Percentiles rank a stretch among this genome's conserved stretches.
Evolutionary conservation across 805 yeast species (phyloP).

Genomic region (Sugiyamaella valdiviana): DNA sequence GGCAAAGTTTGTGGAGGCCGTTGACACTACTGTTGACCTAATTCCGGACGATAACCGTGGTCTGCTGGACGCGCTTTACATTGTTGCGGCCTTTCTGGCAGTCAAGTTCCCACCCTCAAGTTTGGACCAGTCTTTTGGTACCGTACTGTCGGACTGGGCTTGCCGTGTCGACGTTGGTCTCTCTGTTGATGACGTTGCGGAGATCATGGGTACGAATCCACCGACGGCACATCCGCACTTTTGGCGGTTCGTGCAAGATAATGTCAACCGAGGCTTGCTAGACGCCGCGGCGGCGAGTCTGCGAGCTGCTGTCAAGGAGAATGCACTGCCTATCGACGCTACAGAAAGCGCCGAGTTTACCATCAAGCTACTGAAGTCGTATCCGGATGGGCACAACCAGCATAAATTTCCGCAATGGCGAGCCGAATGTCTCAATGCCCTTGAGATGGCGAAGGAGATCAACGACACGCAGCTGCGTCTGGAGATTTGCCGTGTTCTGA

Average conservation of each 20-base stretch:
- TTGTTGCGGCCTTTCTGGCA: slow-evolving; percentile 21
- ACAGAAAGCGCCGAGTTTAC: slow-evolving; percentile 5
- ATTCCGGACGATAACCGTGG: neutral
- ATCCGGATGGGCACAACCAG: slow-evolving; percentile 21
- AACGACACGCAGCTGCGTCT: slow-evolving; percentile 15
- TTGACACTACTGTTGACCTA: neutral
- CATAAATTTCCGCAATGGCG: slow-evolving; percentile 26
- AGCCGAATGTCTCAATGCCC: slow-evolving; percentile 21
- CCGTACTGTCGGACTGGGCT: slow-evolving; percentile 27
- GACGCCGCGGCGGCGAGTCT: slow-evolving; percentile 8
- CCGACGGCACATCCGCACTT: slow-evolving; percentile 15
- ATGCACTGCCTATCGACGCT: neutral
- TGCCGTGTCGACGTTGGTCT: slow-evolving; percentile 23
- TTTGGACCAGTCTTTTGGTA: slow-evolving; percentile 15
- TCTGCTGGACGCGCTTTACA: slow-evolving; percentile 13
- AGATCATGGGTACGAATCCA: slow-evolving; percentile 14
- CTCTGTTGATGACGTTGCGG: slow-evolving; percentile 14
- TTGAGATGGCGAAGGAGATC: slow-evolving; percentile 15
- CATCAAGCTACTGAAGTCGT: slow-evolving; percentile 20
- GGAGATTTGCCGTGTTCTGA: slow-evolving; percentile 22
- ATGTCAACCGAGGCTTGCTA: slow-evolving; percentile 16
- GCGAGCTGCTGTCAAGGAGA: neutral
- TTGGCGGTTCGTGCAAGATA: slow-evolving; percentile 16
- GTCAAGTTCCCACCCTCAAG: slow-evolving; percentile 15
- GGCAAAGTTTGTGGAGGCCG: neutral